Conservation (phyloP, 2,329 filamentous ascomycete species). For the Cercospora sp. region DNA sequence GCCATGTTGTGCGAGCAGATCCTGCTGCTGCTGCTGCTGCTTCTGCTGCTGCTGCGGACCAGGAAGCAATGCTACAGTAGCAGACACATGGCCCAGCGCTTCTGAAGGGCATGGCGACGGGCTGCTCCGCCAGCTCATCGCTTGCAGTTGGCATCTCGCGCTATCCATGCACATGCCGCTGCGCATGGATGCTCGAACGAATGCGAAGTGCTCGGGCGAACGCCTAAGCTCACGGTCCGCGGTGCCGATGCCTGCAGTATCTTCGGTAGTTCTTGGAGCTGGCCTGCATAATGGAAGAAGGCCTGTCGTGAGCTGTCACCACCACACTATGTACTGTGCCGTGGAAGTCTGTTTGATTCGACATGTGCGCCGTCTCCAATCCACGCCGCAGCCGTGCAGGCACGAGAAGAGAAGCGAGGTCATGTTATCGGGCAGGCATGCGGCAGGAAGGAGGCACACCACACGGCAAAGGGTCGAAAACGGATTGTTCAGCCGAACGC, state of each 20-base stretch:
- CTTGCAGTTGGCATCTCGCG: not conserved
- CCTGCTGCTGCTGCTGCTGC: not conserved
- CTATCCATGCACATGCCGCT: not conserved
- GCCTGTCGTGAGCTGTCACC: not conserved
- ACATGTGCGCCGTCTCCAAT: not conserved
- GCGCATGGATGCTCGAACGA: not conserved
- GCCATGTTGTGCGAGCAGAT: slow-evolving; percentile 12
- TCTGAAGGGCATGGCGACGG: not conserved
- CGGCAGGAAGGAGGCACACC: not conserved
- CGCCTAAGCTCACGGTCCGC: slow-evolving; percentile 4
- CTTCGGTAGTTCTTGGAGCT: not conserved
- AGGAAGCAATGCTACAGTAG: not conserved
- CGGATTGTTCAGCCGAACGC: not conserved
- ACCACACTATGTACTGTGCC: not conserved
- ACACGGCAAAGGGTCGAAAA: not conserved
- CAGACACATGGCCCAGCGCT: not conserved
- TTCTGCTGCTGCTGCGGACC: not conserved
- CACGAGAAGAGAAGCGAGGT: not conserved
- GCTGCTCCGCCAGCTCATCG: not conserved
- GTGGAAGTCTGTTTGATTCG: not conserved
- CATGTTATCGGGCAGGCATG: not conserved
- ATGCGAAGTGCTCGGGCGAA: not conserved
- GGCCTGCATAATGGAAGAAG: not conserved
- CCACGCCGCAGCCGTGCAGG: not conserved
- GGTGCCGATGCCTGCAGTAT: not conserved